Evolutionary conservation across 768 basidiomycete species (phyloP).

Genomic region (Termitomyces sp.): DNA sequence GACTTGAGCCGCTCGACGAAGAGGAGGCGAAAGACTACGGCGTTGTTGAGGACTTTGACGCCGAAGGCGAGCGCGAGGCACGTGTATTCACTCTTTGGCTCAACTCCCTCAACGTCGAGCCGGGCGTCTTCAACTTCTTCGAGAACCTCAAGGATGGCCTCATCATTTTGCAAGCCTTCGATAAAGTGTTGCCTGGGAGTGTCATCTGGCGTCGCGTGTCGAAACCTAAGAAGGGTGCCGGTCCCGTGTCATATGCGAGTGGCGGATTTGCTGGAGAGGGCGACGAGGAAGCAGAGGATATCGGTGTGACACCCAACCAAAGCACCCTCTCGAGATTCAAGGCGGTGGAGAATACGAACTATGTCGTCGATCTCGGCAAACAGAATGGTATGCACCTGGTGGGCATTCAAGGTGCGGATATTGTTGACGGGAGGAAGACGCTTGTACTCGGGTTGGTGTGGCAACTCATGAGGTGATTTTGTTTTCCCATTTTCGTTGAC

Average conservation of each 20-base stretch:
- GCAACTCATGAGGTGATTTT: slow-evolving; percentile 85
- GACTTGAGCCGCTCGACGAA: slow-evolving; percentile 90
- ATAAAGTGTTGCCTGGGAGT: slow-evolving; percentile 88
- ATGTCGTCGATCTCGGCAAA: slow-evolving; percentile 87
- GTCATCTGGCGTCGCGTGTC: slow-evolving; percentile 96
- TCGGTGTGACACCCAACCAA: slow-evolving; percentile 79
- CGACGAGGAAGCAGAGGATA: slow-evolving; percentile 73
- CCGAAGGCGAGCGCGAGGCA: slow-evolving; percentile 97
- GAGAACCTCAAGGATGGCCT: slow-evolving; percentile 93
- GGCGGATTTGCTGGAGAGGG: slow-evolving; percentile 34
- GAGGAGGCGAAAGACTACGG: slow-evolving; percentile 90
- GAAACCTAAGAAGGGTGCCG: slow-evolving; percentile 74
- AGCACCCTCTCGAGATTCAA: slow-evolving; percentile 91
- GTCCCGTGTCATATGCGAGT: slow-evolving; percentile 34
- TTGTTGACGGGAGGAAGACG: slow-evolving; percentile 90
- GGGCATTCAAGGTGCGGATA: slow-evolving; percentile 96
- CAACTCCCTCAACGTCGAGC: slow-evolving; percentile 95
- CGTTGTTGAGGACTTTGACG: slow-evolving; percentile 93
- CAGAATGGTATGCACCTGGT: slow-evolving; percentile 94
- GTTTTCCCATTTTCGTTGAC: not conserved
- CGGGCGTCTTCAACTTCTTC: slow-evolving; percentile 93
- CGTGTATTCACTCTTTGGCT: slow-evolving; percentile 98
- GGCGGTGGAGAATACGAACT: slow-evolving; percentile 97
- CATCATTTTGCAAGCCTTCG: slow-evolving; percentile 91
- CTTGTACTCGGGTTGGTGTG: slow-evolving; percentile 94